Base-by-base conservation (phyloP, 192 early-diverging fungal species). In the Coemansia sp. region DNA sequence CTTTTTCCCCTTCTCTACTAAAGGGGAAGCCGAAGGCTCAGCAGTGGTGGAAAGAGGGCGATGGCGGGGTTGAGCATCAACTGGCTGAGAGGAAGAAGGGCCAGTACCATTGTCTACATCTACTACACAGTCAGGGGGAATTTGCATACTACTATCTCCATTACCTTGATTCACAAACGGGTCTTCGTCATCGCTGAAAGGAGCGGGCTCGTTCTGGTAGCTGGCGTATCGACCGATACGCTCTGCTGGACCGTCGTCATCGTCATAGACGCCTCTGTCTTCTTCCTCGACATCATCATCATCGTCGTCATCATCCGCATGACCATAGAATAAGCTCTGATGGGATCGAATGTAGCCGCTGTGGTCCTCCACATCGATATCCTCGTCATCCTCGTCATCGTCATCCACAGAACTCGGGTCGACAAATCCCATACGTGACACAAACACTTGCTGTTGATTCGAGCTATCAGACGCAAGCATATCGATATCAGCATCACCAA, bases 391-490 rank as follows among this genome's bases (percentile, higher is more conserved):
- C 0, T 81, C 79, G 20, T 77, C 74, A 16, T 71, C 69, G 18
- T 64, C 56, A 42, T 70, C 70, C 57, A 40, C 43, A 4, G 66
- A 45, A 13, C 65, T 26, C 1, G 79, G 60, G 33, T 81, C 74
- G 8, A 81, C 74, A 13, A 81, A 64, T 0, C 74, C 74, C 72
- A 81, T 82, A 39, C 70, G 73, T 12, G 79, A 81, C n/a, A 75
- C 79, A 75, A 76, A 81, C 15, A 81, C 74, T 49, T 51, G 46
- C 23, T 49, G 46, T 25, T 81, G 72, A 33, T 34, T 62, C 2
- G 62, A 59, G 16, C 48, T 34, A 21, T 63, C 68, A 7, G 34
- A 35, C 15, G 20, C 46, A 39, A 74, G 58, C 48, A 68, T 68
- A 21, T 76, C 72, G 23, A 65, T 52, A 39, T 57, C 64, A 0